Conservation (phyloP, 768 basidiomycete species). For the Cystobasidium onofrii region DNA sequence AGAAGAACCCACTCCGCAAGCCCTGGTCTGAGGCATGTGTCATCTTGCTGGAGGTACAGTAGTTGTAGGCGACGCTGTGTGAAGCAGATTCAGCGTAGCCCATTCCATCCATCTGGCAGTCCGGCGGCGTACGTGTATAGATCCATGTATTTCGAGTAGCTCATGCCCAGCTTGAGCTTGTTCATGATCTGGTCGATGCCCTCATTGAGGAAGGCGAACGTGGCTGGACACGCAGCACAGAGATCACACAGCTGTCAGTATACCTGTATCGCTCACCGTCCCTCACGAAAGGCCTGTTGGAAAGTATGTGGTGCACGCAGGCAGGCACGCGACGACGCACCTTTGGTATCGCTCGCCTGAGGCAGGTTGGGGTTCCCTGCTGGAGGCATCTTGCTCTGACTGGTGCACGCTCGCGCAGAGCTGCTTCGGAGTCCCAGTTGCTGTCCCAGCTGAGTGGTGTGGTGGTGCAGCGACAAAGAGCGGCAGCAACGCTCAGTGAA, state of each 20-base stretch:
- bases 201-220: slow-evolving; percentile 79
- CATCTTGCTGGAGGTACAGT: slow-evolving; percentile 71
- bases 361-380: slow-evolving; percentile 22
- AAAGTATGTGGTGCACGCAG: no score
- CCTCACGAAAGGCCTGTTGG: no score
- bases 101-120: not conserved
- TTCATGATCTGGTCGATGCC: slow-evolving; percentile 45
- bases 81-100: no score
- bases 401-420: not conserved
- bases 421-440: not conserved
- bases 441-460: not conserved
- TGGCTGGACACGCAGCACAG: slow-evolving; percentile 49
- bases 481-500: no score
- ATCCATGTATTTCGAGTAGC: slow-evolving; percentile 39
- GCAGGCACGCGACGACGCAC: not conserved
- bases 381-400: not conserved
- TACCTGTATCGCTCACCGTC: no score
- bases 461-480: not conserved
- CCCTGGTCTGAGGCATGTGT: slow-evolving; percentile 41
- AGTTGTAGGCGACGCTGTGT: slow-evolving; percentile 95
- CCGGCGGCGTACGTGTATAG: slow-evolving; percentile 17
- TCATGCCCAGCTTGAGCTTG: slow-evolving; percentile 38
- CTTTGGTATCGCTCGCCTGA: slow-evolving; percentile 10
- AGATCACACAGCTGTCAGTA: not conserved
- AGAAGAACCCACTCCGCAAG: slow-evolving; percentile 36